Evolutionary conservation across 176 grass and related monocot genomes (phyloP).

Genomic region (Echinochloa phyllopogon): DNA sequence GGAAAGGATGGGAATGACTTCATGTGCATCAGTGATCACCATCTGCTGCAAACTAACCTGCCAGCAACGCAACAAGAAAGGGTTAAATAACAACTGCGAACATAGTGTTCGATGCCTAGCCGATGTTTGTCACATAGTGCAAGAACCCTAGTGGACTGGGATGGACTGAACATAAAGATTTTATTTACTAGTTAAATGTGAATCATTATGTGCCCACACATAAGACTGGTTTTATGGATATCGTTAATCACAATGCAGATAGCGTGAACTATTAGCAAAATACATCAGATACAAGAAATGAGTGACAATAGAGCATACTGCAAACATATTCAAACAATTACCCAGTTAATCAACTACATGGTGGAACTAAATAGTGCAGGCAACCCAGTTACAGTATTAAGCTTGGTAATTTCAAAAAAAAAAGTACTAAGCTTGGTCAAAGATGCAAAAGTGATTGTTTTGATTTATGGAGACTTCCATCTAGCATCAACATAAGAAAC

Average conservation of each 20-base stretch:
- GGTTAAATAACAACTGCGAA: neutral
- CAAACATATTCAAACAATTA: neutral
- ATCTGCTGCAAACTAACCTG: slow-evolving; percentile 46
- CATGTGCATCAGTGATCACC: slow-evolving; percentile 9
- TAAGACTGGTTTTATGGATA: neutral
- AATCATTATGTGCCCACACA: neutral
- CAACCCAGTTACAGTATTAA: neutral
- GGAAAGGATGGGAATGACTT: neutral
- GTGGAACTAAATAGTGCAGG: slow-evolving; percentile 5
- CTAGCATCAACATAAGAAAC: slow-evolving; percentile 10
- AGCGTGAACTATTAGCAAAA: neutral
- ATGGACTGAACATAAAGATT: neutral
- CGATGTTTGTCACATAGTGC: neutral
- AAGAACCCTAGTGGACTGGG: neutral
- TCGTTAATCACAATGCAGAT: neutral
- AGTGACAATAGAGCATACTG: neutral
- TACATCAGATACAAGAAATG: neutral
- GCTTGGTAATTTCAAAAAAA: neutral
- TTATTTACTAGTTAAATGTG: slow-evolving; percentile 1
- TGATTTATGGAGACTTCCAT: neutral
- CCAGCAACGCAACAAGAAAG: neutral
- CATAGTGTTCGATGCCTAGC: neutral
- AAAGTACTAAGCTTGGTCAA: neutral
- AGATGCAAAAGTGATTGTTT: neutral
- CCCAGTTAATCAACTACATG: neutral